phyloP scores from a whole-genome alignment of 2,329 filamentous ascomycete species.

The Cytospora chrysosperma region DNA sequence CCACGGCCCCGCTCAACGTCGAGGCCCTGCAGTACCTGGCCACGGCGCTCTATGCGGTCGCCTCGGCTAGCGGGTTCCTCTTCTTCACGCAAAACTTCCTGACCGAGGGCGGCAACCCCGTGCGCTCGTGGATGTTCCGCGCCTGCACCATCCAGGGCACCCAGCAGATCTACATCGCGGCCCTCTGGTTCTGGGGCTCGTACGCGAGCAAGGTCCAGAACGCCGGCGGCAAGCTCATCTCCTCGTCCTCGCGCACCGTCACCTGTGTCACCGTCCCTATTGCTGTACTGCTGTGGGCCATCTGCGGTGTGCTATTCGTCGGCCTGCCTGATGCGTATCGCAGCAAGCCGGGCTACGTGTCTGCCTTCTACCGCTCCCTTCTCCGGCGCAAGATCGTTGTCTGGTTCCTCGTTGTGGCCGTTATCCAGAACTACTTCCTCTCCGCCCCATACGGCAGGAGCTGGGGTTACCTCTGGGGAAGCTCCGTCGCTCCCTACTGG shows the following conservation, averaged over 20 bases:
- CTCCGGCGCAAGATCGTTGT: constrained; percentile 63
- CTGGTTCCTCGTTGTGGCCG: constrained; percentile 64
- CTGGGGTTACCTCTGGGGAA: constrained; percentile 63
- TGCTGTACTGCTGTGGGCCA: constrained; percentile 54
- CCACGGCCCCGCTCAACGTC: constrained; percentile 36
- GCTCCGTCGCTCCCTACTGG: constrained; percentile 55
- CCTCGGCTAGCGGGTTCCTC: constrained; percentile 61
- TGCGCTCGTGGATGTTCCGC: constrained; percentile 66
- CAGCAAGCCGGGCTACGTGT: constrained; percentile 61
- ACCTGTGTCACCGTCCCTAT: constrained; percentile 53
- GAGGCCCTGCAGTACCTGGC: constrained; percentile 56
- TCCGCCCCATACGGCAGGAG: constrained; percentile 65
- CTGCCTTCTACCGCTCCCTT: constrained; percentile 63
- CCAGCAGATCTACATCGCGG: constrained; percentile 64
- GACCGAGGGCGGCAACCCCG: constrained; percentile 57
- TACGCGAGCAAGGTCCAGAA: constrained; percentile 42
- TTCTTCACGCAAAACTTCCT: constrained; percentile 69
- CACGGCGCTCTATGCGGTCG: constrained; percentile 60
- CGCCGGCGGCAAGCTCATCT: constrained; percentile 35
- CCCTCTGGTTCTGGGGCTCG: constrained; percentile 66
- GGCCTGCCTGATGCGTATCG: constrained; percentile 69
- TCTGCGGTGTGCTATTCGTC: constrained; percentile 55
- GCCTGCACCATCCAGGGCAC: constrained; percentile 67
- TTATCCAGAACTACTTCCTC: constrained; percentile 67
- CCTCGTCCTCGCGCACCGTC: constrained; percentile 33